These are phyloP conservation scores for Bipolaris gigantea DNA, from an alignment of 2,329 filamentous ascomycete species.

Conservation along the genomic window DNA sequence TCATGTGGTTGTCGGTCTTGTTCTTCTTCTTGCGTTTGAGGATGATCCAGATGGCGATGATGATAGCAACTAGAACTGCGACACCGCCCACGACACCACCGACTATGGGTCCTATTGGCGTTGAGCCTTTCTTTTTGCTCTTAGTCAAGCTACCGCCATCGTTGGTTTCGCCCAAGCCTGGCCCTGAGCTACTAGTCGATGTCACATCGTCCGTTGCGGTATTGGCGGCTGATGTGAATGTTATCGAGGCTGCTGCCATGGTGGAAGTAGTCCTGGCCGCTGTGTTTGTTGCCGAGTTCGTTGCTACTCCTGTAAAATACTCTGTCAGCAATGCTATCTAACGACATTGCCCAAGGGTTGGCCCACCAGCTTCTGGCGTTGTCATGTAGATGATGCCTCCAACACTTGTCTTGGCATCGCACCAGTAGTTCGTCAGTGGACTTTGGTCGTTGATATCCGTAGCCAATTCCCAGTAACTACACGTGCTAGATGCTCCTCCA, in stretches of 20 bases:
- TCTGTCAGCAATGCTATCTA: background rate
- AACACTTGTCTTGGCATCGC: constrained; percentile 9
- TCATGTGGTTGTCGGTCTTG: background rate
- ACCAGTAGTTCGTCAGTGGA: constrained; percentile 20
- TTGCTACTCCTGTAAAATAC: background rate
- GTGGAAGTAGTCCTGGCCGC: background rate
- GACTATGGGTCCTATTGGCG: constrained; percentile 21
- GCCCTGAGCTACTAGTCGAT: background rate
- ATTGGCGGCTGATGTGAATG: background rate
- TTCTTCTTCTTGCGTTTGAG: constrained; percentile 15
- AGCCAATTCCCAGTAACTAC: constrained; percentile 12
- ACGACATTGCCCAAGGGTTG: background rate
- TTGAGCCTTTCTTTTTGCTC: constrained; percentile 1
- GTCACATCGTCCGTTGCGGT: background rate
- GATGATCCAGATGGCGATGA: constrained; percentile 16
- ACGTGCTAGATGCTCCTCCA: constrained; percentile 10
- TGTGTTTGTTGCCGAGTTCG: background rate
- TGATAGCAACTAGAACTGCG: constrained; percentile 14
- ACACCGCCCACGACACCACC: constrained; percentile 26
- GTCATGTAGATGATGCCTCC: constrained; percentile 13
- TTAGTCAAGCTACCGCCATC: background rate
- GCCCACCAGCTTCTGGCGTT: constrained; percentile 9
- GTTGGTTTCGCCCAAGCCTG: background rate
- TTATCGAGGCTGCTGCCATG: background rate
- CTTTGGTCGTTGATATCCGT: constrained; percentile 13